These are phyloP conservation scores for Setaria italica DNA, from an alignment of 202 grass and related monocot species.

Conservation along the genomic window DNA sequence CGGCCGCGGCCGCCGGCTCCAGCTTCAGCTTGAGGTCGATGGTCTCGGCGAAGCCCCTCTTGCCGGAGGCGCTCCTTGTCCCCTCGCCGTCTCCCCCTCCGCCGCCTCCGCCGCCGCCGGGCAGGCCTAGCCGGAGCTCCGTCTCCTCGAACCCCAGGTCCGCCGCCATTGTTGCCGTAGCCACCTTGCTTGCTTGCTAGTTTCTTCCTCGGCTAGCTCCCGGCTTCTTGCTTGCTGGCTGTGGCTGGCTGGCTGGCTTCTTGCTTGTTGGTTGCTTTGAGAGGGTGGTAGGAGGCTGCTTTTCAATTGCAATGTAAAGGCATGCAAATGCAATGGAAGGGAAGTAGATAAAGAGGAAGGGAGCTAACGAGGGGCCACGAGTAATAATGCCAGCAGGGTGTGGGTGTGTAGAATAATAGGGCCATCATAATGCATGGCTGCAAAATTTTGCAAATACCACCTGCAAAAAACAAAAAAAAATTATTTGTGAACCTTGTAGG, in stretches of 20 bases:
- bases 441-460: not conserved
- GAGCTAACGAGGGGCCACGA: conserved; percentile 13
- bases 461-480: not conserved
- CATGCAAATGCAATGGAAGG: conserved; percentile 21
- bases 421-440: conserved; percentile 47
- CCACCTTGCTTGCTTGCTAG: not conserved
- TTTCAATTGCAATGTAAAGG: conserved; percentile 34
- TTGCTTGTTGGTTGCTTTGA: not conserved
- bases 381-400: conserved; percentile 47
- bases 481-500: not conserved
- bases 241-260: not conserved
- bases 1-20: conserved; percentile 46
- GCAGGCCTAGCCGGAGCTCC: conserved; percentile 82
- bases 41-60: conserved; percentile 80
- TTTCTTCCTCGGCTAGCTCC: not conserved
- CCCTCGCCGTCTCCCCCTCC: conserved; percentile 25
- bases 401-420: conserved; percentile 54
- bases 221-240: not conserved
- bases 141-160: conserved; percentile 74
- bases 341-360: conserved; percentile 40
- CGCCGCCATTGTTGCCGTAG: conserved; percentile 44
- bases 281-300: not conserved
- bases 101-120: conserved; percentile 45
- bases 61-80: conserved; percentile 38
- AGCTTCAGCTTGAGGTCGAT: conserved; percentile 89